Evolutionary conservation across 306 rosid genomes (phyloP), one percentile per base, ranked within the genome.

Genomic region (Morella rubra): DNA sequence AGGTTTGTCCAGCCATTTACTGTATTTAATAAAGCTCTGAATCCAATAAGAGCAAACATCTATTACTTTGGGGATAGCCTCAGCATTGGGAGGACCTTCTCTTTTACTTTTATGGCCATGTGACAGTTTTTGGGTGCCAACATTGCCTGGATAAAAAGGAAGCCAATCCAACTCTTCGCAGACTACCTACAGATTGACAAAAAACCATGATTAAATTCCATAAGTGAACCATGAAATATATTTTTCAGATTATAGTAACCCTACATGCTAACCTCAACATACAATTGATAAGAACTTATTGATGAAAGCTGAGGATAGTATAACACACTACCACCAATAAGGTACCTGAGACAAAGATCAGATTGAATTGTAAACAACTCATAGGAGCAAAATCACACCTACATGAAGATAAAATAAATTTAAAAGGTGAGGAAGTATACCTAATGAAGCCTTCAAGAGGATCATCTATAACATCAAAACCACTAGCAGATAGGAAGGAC

Each of bases 141-240:
- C 69, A 73, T 83, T 83, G 73, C 93, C 90, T 18, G 97, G 97
- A 84, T 91, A 96, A 88, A 92, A 92, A 68, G 93, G 91, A 76
- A 96, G 93, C 99, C 99, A 96, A 44, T 96, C 98, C 84, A 96
- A 87, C 89, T 96, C 99, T 88, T 96, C 99, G 77, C 99, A 92
- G 79, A 96, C 99, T 76, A 96, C 98, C 98, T 92, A 79, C 24
- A 83, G 80, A 86, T 72, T 76, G 52, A 32, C 37, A 32, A 32
- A 42, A 83, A 73, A 58, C 56, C 50, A 71, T 79, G 16, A 80
- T 78, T 62, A 73, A 72, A 69, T 76, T 78, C 74, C 67, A 69
- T 44, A 79, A 83, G 71, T 72, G 69, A 71, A 77, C 73, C 61
- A 67, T 55, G 66, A 79, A 74, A 73, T 69, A 65, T 55, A 45